Conservation (phyloP, 2,329 filamentous ascomycete species). For the Diatrype stigma region DNA sequence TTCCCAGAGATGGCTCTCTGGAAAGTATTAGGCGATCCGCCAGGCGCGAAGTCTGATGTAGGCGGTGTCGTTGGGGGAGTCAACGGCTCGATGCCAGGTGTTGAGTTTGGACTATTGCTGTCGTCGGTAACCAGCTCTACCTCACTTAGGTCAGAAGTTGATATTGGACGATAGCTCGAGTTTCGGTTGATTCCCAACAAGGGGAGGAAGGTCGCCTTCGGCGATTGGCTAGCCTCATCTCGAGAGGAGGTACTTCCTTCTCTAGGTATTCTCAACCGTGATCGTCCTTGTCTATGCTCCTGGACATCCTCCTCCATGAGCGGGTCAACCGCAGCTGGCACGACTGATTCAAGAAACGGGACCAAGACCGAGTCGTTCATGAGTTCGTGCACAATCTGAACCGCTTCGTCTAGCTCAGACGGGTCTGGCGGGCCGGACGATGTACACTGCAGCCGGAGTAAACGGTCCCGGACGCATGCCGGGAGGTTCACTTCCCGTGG, state of each 20-base stretch:
- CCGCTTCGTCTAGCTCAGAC: constrained; percentile 72
- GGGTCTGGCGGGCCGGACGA: constrained; percentile 65
- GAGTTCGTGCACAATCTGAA: constrained; percentile 85
- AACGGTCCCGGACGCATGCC: constrained; percentile 74
- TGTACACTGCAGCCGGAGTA: constrained; percentile 61
- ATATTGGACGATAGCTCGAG: constrained; percentile 36
- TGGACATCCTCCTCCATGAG: constrained; percentile 31
- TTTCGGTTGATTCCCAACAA: constrained; percentile 34
- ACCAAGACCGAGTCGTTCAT: constrained; percentile 97
- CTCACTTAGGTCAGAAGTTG: constrained; percentile 43
- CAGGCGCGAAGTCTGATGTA: constrained; percentile 52
- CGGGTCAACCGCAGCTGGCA: constrained; percentile 32
- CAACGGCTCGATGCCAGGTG: constrained; percentile 57
- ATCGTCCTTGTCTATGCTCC: constrained; percentile 34
- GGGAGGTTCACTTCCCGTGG: constrained; percentile 89
- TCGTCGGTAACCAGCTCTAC: constrained; percentile 59
- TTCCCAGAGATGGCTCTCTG: constrained; percentile 53
- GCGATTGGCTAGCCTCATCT: constrained; percentile 40
- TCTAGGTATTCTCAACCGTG: constrained; percentile 34
- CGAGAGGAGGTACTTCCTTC: constrained; percentile 26
- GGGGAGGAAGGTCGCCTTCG: constrained; percentile 39
- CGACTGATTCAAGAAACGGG: constrained; percentile 76
- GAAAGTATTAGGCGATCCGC: constrained; percentile 47
- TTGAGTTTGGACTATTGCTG: constrained; percentile 57
- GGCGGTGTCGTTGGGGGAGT: constrained; percentile 73